phyloP scores from a whole-genome alignment of 176 grass and related monocot species.

The Triticum dicoccoides region DNA sequence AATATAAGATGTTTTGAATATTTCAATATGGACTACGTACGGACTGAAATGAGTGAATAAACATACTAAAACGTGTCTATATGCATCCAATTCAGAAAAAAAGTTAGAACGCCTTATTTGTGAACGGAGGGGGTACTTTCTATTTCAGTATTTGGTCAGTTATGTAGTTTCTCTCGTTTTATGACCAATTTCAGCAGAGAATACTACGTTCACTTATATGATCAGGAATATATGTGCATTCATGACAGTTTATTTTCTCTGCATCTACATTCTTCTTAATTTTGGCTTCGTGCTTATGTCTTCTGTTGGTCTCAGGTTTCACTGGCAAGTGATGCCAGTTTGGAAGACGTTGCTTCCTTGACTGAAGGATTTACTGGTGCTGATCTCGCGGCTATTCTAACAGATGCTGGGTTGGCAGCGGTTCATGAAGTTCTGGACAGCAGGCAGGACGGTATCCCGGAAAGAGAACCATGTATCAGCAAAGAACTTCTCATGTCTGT shows the following conservation, averaged over 20 bases:
- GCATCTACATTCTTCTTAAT: slow-evolving; percentile 3
- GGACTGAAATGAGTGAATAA: no score
- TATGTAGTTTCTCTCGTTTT: background rate
- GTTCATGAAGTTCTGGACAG: slow-evolving; percentile 79
- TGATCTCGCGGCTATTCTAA: slow-evolving; percentile 79
- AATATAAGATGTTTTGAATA: no score
- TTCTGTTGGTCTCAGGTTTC: slow-evolving; percentile 63
- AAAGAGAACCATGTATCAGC: slow-evolving; percentile 59
- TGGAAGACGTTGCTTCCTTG: slow-evolving; percentile 73
- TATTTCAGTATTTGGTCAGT: background rate
- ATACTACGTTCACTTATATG: background rate
- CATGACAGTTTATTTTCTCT: background rate
- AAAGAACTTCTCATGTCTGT: slow-evolving; percentile 78
- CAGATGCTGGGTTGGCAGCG: slow-evolving; percentile 74
- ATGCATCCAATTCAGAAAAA: no score
- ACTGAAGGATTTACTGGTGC: slow-evolving; percentile 96
- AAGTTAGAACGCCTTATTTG: no score
- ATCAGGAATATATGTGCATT: background rate
- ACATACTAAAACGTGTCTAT: no score
- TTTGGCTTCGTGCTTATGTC: background rate
- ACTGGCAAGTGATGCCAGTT: slow-evolving; percentile 54
- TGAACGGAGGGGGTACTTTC: background rate
- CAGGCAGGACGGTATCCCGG: slow-evolving; percentile 36
- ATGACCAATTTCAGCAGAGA: background rate
- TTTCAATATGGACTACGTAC: no score